A percentile compares a stretch with the other conserved stretches of the same genome.
These are phyloP conservation scores for Austroboletus eburneus DNA, from an alignment of 768 basidiomycete genomes.

Conservation along the genomic window DNA sequence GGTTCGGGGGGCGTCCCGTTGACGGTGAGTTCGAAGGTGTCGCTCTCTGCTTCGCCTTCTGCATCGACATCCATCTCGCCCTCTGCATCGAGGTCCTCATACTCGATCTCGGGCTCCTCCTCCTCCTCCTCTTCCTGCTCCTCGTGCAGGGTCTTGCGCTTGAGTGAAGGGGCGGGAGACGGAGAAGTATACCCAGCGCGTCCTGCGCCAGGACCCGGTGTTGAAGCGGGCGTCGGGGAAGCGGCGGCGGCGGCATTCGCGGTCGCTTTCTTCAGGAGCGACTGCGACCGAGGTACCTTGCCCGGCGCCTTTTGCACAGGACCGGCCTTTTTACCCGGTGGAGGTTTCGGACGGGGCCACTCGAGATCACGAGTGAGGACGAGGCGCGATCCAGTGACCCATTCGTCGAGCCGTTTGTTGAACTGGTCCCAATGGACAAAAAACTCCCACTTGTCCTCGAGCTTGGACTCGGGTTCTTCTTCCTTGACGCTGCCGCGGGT, in stretches of 20 bases:
- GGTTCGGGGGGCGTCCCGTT: slow-evolving; percentile 44
- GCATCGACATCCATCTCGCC: slow-evolving; percentile 49
- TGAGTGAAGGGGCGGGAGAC: slow-evolving; percentile 57
- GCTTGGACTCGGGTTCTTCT: slow-evolving; percentile 49
- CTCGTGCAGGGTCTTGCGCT: slow-evolving; percentile 65
- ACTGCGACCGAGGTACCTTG: slow-evolving; percentile 57
- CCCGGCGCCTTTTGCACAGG: slow-evolving; percentile 52
- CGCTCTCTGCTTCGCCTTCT: slow-evolving; percentile 47
- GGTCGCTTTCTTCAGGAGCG: slow-evolving; percentile 65
- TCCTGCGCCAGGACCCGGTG: slow-evolving; percentile 32
- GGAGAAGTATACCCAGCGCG: slow-evolving; percentile 43
- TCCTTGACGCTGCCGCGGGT: slow-evolving; percentile 37
- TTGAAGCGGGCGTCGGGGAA: slow-evolving; percentile 55
- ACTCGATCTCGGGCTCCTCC: slow-evolving; percentile 47
- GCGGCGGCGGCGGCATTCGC: slow-evolving; percentile 64
- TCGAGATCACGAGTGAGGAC: slow-evolving; percentile 84
- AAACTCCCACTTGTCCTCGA: slow-evolving; percentile 84
- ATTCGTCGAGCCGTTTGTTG: slow-evolving; percentile 98
- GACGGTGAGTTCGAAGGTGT: slow-evolving; percentile 63
- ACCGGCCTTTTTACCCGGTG: slow-evolving; percentile 51
- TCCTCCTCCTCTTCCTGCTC: slow-evolving; percentile 60
- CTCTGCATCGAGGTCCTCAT: slow-evolving; percentile 44
- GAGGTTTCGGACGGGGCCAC: slow-evolving; percentile 87
- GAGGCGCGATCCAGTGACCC: slow-evolving; percentile 87
- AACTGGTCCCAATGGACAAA: slow-evolving; percentile 99